These are phyloP conservation scores for Hsuehochloa calcarea DNA, from an alignment of 176 grass and related monocot species.

Conservation along the genomic window DNA sequence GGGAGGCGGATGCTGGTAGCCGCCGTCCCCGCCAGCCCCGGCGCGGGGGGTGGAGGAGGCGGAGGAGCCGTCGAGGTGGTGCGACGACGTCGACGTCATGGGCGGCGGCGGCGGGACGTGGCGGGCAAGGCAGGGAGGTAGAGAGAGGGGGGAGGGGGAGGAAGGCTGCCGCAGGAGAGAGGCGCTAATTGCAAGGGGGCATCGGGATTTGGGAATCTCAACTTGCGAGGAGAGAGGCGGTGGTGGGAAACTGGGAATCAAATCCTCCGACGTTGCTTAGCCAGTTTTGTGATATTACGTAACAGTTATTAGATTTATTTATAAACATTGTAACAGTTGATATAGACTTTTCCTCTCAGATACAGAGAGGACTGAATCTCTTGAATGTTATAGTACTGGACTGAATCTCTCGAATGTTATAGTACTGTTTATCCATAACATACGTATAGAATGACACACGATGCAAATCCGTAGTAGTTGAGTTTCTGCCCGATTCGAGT, in stretches of 20 bases:
- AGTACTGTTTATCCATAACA: too few species aligned
- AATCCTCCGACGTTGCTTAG: too few species aligned
- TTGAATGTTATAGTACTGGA: too few species aligned
- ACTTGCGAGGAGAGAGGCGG: neutral
- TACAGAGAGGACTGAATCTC: too few species aligned
- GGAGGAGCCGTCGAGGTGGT: constrained; percentile 29
- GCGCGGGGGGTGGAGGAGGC: constrained; percentile 43
- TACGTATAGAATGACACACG: too few species aligned
- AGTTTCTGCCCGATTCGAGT: neutral
- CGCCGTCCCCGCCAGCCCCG: neutral
- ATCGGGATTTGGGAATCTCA: constrained; percentile 51
- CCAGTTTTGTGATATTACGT: too few species aligned
- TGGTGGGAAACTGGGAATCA: too few species aligned
- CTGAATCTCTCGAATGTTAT: too few species aligned
- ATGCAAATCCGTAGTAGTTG: too few species aligned
- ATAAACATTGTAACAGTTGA: too few species aligned
- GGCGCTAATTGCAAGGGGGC: constrained; percentile 10
- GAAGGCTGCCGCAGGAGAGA: neutral
- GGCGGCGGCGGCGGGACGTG: neutral
- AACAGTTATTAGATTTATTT: too few species aligned
- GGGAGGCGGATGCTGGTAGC: constrained; percentile 4
- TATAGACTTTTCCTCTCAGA: too few species aligned
- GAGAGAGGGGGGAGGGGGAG: neutral
- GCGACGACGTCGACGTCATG: constrained; percentile 27
- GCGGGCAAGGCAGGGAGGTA: neutral